phyloP scores from a whole-genome alignment of 306 rosid genomes.

The Sicyos baderoa region DNA sequence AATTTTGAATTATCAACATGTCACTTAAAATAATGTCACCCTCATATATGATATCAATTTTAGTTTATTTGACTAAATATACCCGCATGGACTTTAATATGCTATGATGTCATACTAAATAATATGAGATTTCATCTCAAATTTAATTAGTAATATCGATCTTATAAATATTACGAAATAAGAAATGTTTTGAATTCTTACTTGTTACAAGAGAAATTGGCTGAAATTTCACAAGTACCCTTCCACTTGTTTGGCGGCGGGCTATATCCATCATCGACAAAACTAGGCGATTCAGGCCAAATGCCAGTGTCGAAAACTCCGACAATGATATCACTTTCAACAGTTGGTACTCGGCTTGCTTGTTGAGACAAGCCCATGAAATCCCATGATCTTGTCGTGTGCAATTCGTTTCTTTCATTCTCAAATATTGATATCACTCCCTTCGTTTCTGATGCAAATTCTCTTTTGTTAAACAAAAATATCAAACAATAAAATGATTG shows the following conservation, averaged over 20 bases:
- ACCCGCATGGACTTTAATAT: no score
- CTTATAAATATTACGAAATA: no score
- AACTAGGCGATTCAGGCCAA: constrained; percentile 22
- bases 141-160: no score
- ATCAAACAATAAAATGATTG: no score
- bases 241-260: not conserved
- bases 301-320: constrained; percentile 22
- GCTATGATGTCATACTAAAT: no score
- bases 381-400: constrained; percentile 38
- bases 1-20: no score
- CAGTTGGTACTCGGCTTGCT: not conserved
- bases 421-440: constrained; percentile 39
- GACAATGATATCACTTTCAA: constrained; percentile 18
- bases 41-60: no score
- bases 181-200: no score
- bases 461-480: no score
- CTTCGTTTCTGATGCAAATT: constrained; percentile 18
- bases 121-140: no score
- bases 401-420: constrained; percentile 21
- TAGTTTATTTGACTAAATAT: no score
- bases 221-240: not conserved
- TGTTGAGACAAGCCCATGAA: constrained; percentile 19
- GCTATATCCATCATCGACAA: not conserved
- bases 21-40: no score
- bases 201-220: not conserved